These are phyloP conservation scores for Saccharomyces hybrid DNA, from an alignment of 1,139 yeast genomes.

Conservation along the genomic window DNA sequence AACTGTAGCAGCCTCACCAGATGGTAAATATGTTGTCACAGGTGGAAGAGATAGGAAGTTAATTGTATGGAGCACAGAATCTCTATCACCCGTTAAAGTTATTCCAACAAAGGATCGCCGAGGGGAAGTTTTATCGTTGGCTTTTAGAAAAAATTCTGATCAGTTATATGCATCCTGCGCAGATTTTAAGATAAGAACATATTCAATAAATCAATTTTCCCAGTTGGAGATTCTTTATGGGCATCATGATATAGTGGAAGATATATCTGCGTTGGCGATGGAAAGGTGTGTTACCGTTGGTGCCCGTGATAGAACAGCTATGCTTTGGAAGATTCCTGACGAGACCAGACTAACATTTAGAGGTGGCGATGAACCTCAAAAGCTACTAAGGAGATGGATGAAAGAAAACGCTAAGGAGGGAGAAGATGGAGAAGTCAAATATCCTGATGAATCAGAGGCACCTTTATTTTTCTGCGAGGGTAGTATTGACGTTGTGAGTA, in stretches of 20 bases:
- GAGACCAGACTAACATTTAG: conserved; percentile 90
- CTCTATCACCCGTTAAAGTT: conserved; percentile 64
- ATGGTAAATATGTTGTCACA: conserved; percentile 81
- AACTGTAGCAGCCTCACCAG: conserved; percentile 77
- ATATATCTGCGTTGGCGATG: conserved; percentile 67
- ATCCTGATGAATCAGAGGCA: conserved; percentile 25
- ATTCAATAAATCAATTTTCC: conserved; percentile 75
- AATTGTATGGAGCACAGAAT: conserved; percentile 80
- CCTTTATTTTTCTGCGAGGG: conserved; percentile 63
- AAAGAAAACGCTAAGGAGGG: conserved; percentile 31
- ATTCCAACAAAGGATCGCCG: conserved; percentile 64
- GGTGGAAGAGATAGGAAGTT: conserved; percentile 82
- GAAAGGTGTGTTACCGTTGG: conserved; percentile 97
- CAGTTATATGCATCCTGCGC: conserved; percentile 90
- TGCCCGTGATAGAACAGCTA: conserved; percentile 86
- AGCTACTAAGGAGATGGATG: conserved; percentile 37
- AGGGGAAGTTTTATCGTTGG: conserved; percentile 64
- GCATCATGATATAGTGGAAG: conserved; percentile 85
- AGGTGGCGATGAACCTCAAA: conserved; percentile 65
- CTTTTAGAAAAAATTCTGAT: conserved; percentile 73
- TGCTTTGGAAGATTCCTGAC: conserved; percentile 94
- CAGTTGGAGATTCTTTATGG: conserved; percentile 90
- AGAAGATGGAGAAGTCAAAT: conserved; percentile 28
- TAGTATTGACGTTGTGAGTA: conserved; percentile 79
- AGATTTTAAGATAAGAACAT: conserved; percentile 84